These are phyloP conservation scores for Arthrocladium fulminans DNA, from an alignment of 2,329 filamentous ascomycete genomes.

Conservation along the genomic window DNA sequence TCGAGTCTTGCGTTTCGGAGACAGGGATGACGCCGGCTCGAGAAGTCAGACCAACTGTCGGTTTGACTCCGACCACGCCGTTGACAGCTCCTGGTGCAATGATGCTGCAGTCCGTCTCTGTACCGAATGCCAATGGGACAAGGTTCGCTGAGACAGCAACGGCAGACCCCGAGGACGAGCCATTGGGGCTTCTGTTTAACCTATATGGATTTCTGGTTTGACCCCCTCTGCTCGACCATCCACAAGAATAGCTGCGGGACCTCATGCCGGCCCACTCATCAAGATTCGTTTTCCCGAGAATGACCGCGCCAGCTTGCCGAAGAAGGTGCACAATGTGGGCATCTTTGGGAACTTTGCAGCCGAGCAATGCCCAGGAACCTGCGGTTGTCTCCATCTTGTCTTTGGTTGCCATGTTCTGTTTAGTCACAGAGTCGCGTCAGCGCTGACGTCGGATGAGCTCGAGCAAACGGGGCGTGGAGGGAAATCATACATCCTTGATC, in stretches of 20 bases:
- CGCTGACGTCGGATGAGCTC: slow-evolving; percentile 25
- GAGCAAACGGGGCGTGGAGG: not conserved
- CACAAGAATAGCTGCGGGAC: slow-evolving; percentile 57
- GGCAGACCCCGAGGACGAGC: slow-evolving; percentile 25
- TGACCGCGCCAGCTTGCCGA: slow-evolving; percentile 25
- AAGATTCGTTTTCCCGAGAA: slow-evolving; percentile 29
- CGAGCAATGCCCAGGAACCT: slow-evolving; percentile 23
- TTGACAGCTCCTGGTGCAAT: slow-evolving; percentile 27
- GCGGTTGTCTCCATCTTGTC: slow-evolving; percentile 49
- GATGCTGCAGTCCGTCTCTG: slow-evolving; percentile 29
- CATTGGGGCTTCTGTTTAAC: slow-evolving; percentile 55
- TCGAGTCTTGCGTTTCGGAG: slow-evolving; percentile 22
- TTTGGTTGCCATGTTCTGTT: slow-evolving; percentile 52
- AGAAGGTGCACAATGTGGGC: slow-evolving; percentile 23
- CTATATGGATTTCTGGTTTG: slow-evolving; percentile 61
- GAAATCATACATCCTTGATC: slow-evolving; percentile 33
- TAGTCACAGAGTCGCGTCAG: slow-evolving; percentile 18
- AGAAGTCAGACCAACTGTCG: slow-evolving; percentile 27
- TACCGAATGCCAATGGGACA: slow-evolving; percentile 28
- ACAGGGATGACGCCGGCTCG: slow-evolving; percentile 27
- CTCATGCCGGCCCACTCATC: slow-evolving; percentile 64
- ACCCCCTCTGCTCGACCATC: slow-evolving; percentile 56
- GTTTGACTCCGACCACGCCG: slow-evolving; percentile 27
- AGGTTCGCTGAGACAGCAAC: slow-evolving; percentile 29
- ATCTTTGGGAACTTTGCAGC: slow-evolving; percentile 20